A percentile compares a stretch with the other conserved stretches of the same genome.
These are phyloP conservation scores for Camellia japonica DNA, from an alignment of 148 eudicot species.

Conservation along the genomic window DNA sequence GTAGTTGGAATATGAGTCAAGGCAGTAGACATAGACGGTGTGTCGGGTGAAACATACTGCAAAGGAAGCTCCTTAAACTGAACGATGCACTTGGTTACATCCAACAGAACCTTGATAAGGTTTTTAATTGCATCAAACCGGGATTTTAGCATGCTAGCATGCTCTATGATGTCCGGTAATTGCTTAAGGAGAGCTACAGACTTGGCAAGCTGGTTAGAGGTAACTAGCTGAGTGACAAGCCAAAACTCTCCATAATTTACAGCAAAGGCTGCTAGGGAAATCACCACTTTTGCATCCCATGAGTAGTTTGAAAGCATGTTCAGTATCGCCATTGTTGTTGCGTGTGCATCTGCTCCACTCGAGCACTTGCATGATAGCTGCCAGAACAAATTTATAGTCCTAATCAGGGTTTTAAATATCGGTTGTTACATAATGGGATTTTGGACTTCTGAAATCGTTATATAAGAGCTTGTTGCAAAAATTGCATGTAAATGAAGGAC, in stretches of 20 bases:
- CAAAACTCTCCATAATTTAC: slow-evolving; percentile 85
- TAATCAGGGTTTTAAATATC: background rate
- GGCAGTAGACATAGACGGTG: slow-evolving; percentile 57
- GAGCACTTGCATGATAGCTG: slow-evolving; percentile 88
- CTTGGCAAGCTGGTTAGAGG: slow-evolving; percentile 67
- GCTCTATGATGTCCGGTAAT: slow-evolving; percentile 62
- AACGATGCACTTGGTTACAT: slow-evolving; percentile 58
- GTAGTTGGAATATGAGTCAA: slow-evolving; percentile 74
- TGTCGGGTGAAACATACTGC: slow-evolving; percentile 67
- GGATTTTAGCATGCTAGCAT: slow-evolving; percentile 47
- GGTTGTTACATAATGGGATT: background rate
- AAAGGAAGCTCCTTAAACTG: slow-evolving; percentile 65
- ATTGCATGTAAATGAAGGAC: too few relatives aligned
- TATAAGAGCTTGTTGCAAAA: too few relatives aligned
- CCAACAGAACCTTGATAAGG: slow-evolving; percentile 58
- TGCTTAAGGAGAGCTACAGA: slow-evolving; percentile 76
- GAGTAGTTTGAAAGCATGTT: slow-evolving; percentile 63
- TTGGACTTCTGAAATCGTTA: too few relatives aligned
- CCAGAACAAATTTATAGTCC: slow-evolving; percentile 8
- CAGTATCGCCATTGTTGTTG: slow-evolving; percentile 67
- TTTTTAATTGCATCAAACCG: slow-evolving; percentile 57
- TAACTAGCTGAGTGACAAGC: slow-evolving; percentile 53
- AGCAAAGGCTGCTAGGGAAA: slow-evolving; percentile 68
- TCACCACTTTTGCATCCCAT: slow-evolving; percentile 87
- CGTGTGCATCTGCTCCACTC: slow-evolving; percentile 74